phyloP scores from a whole-genome alignment of 108 stramenopile genomes.

The Epipyxis sp. region DNA sequence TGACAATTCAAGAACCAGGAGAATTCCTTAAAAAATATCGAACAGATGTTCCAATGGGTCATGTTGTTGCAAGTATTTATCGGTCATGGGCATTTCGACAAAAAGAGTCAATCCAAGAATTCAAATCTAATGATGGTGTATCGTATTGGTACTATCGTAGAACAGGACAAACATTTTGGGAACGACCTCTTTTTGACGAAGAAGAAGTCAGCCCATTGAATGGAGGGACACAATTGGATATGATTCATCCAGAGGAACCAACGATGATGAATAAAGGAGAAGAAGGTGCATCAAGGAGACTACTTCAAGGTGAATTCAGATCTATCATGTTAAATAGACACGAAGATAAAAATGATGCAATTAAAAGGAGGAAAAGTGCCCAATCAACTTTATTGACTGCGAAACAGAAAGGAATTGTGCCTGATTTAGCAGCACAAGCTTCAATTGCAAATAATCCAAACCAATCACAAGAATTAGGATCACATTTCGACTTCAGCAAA shows the following conservation, averaged over 20 bases:
- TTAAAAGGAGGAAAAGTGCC: not conserved
- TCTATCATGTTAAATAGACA: not conserved
- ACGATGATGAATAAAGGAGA: conserved; percentile 10
- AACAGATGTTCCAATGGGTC: conserved; percentile 47
- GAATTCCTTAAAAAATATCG: conserved; percentile 56
- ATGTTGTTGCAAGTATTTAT: conserved; percentile 53
- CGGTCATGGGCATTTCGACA: conserved; percentile 66
- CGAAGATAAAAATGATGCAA: conserved; percentile 17
- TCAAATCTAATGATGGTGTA: conserved; percentile 57
- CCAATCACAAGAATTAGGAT: not conserved
- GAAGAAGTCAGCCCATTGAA: conserved; percentile 52
- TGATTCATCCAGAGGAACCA: conserved; percentile 38
- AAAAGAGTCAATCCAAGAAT: conserved; percentile 45
- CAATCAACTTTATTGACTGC: not conserved
- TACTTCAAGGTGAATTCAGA: conserved; percentile 14
- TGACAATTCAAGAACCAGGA: conserved; percentile 62
- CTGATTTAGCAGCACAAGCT: not conserved
- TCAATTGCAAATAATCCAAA: not conserved
- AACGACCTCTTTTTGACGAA: conserved; percentile 53
- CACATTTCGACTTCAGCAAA: not conserved
- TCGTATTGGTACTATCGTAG: conserved; percentile 63
- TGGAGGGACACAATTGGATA: conserved; percentile 48
- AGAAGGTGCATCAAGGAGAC: not conserved
- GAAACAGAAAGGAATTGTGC: not conserved
- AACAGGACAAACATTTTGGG: conserved; percentile 65